Percentiles rank a stretch among this genome's conserved stretches.
Evolutionary conservation across 768 basidiomycete species (phyloP).

Genomic region (Mycena vitilis): DNA sequence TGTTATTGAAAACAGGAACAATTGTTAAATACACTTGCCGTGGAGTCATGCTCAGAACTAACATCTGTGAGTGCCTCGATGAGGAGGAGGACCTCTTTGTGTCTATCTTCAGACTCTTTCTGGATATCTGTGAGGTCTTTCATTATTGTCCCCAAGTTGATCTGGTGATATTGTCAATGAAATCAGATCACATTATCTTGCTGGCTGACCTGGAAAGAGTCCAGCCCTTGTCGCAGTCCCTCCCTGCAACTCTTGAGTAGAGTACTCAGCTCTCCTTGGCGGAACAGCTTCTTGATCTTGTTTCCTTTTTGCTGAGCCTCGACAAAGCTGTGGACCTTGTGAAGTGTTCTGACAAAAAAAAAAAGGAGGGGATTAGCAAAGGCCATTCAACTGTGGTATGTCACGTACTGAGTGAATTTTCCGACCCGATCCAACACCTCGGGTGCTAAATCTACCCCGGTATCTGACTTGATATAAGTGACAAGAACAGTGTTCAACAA

Average conservation of each 20-base stretch:
- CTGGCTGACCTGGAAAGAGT: not conserved
- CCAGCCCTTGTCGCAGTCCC: not conserved
- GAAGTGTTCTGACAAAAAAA: not conserved
- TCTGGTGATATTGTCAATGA: no score
- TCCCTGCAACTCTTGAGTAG: not conserved
- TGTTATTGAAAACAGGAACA: no score
- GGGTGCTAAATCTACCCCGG: not conserved
- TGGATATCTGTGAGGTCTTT: no score
- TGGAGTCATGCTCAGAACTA: not conserved
- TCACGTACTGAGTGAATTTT: not conserved
- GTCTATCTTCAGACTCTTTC: no score
- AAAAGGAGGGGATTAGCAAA: no score
- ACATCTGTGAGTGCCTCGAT: not conserved
- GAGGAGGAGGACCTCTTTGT: not conserved
- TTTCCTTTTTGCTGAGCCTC: not conserved
- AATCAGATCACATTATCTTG: no score
- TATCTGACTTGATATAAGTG: not conserved
- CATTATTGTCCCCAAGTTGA: no score
- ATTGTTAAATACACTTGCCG: not conserved
- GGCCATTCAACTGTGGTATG: no score
- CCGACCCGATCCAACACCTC: not conserved
- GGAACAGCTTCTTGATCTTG: slow-evolving; percentile 13
- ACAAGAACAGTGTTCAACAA: not conserved
- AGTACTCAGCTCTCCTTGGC: not conserved
- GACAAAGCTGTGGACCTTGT: not conserved